Evolutionary conservation across 441 rosid genomes (phyloP), one percentile per base, ranked within the genome.

Genomic region (Dalechampia spathulata): DNA sequence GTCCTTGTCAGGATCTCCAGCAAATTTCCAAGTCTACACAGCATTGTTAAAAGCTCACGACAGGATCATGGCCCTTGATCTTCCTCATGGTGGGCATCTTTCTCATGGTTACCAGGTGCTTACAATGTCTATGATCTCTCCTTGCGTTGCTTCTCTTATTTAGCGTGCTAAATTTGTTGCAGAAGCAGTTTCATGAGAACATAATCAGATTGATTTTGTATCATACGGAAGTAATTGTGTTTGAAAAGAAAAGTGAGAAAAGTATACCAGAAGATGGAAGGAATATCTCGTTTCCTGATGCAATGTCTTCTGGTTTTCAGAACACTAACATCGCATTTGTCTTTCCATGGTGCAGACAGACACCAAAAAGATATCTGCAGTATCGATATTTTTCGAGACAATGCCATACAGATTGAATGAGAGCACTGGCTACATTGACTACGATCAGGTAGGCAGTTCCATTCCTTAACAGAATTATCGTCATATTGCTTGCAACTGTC

Each of bases 1-100:
- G 69, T 52, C 79, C 36, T 66, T 79, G 21, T 76, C 76, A 26
- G 75, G 75, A 5, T 71, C 75, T 52, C 75, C 75, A 5, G 76
- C 99, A 38, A 92, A 92, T 64, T 92, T 92, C 67, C 99, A 92
- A 72, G 99, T 70, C 52, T 93, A 89, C 55, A 86, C 99, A 36
- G 99, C 97, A 39, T 54, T 93, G 54, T 58, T 93, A 59, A 93
- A 83, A 44, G 85, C 99, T 57, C 99, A 93, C 71, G 99, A 89
- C 19, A 78, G 97, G 81, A 93, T 93, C 66, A 89, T 93, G 99
- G 97, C 97, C 4, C 97, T 93, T 69, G 99, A 93, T 65, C 84
- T 93, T 44, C 97, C 99, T 52, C 97, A 93, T 68, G 99, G 99
- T 8, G 99, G 99, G 40, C 99, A 93, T 82, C 97, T 93, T 80